phyloP scores from a whole-genome alignment of 768 basidiomycete genomes.

The Mycena leptocephala region DNA sequence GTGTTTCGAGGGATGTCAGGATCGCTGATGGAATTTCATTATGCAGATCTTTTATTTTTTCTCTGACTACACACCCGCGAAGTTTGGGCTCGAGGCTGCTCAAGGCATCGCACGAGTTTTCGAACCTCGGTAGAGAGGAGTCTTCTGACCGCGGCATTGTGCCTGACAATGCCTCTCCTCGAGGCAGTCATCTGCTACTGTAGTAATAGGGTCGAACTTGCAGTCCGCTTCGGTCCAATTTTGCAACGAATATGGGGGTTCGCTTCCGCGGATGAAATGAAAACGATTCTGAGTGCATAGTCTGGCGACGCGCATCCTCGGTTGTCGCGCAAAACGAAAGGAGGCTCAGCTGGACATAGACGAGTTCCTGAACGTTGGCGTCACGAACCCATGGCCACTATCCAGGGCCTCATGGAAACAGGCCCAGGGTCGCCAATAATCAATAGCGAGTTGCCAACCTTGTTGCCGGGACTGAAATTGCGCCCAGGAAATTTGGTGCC shows the following conservation, averaged over 20 bases:
- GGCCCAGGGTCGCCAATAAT: not conserved
- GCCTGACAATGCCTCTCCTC: too few species aligned
- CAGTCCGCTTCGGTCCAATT: not conserved
- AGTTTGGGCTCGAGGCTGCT: not conserved
- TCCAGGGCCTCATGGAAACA: not conserved
- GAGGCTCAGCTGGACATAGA: not conserved
- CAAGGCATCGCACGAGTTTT: not conserved
- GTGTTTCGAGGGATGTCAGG: not conserved
- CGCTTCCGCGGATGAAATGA: not conserved
- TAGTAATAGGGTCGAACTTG: slow-evolving; percentile 6
- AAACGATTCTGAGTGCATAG: not conserved
- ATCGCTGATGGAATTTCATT: not conserved
- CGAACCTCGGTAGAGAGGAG: not conserved
- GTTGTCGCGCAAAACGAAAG: not conserved
- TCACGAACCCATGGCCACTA: not conserved
- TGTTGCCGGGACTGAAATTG: not conserved
- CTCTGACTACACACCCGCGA: not conserved
- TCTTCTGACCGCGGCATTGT: slow-evolving; percentile 17
- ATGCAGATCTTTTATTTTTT: not conserved
- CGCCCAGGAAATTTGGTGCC: not conserved
- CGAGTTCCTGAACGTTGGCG: slow-evolving; percentile 13
- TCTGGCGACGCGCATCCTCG: not conserved
- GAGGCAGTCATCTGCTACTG: not conserved
- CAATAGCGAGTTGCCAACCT: not conserved
- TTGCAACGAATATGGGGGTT: not conserved